phyloP scores from a whole-genome alignment of 805 yeast species.

The Teunomyces kruisii region DNA sequence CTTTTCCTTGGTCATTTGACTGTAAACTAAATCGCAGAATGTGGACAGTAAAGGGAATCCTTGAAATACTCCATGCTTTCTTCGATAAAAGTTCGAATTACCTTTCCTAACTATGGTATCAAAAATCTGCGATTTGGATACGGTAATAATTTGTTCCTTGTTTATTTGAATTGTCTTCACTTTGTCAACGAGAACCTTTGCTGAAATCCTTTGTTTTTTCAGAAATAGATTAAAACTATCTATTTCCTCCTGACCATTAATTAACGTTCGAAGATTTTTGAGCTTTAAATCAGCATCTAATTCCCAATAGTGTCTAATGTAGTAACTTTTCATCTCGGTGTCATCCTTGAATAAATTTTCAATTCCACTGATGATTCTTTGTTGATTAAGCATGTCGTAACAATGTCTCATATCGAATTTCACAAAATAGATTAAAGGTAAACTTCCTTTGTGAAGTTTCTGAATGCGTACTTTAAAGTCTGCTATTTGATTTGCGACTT shows the following conservation, averaged over 20 bases:
- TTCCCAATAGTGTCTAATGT: constrained; percentile 17
- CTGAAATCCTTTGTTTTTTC: not conserved
- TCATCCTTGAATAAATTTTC: constrained; percentile 26
- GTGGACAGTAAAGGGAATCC: constrained; percentile 77
- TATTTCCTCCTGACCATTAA: constrained; percentile 14
- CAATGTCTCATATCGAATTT: constrained; percentile 79
- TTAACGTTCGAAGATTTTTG: constrained; percentile 11
- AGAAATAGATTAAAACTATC: constrained; percentile 14
- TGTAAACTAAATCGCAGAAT: constrained; percentile 73
- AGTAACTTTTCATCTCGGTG: constrained; percentile 16
- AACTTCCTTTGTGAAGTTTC: constrained; percentile 3
- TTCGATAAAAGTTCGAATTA: constrained; percentile 33
- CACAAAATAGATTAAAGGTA: constrained; percentile 48
- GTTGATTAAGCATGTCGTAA: constrained; percentile 67
- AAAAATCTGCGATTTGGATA: constrained; percentile 54
- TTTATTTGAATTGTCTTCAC: constrained; percentile 34
- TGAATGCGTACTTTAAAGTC: constrained; percentile 32
- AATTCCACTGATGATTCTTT: constrained; percentile 36
- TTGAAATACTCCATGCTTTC: constrained; percentile 77
- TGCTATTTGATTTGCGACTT: constrained; percentile 41
- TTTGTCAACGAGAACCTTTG: constrained; percentile 24
- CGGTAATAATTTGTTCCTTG: constrained; percentile 43
- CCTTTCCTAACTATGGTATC: constrained; percentile 46
- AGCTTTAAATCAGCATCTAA: constrained; percentile 1
- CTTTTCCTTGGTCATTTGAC: constrained; percentile 49